A percentile compares a stretch with the other conserved stretches of the same genome.
phyloP scores from a whole-genome alignment of 495 filamentous ascomycete species.

The Evernia prunastri region DNA sequence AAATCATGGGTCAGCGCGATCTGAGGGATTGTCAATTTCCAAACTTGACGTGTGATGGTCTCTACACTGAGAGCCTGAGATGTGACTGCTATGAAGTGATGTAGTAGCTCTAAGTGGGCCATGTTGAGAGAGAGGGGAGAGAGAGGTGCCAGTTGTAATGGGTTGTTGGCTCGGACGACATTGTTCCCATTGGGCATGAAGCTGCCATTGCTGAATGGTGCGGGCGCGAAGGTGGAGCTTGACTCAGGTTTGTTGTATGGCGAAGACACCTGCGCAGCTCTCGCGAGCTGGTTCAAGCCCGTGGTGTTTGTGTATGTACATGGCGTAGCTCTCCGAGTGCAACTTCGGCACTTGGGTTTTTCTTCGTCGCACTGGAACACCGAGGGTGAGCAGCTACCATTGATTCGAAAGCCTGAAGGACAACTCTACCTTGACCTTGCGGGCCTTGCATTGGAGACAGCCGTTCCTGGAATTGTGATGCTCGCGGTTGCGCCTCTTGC shows the following conservation, averaged over 20 bases:
- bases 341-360: conserved; percentile 42
- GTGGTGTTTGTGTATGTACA: conserved; percentile 39
- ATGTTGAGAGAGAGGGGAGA: conserved; percentile 27
- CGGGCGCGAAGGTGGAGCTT: conserved; percentile 2
- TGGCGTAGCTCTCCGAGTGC: conserved; percentile 35
- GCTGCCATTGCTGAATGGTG: neutral
- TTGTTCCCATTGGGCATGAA: conserved; percentile 1
- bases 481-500: conserved; percentile 15
- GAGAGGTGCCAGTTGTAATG: conserved; percentile 15
- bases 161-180: neutral
- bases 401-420: neutral
- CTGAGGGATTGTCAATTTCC: conserved; percentile 36
- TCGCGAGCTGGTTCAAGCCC: conserved; percentile 19
- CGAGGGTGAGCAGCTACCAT: neutral
- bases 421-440: conserved; percentile 49
- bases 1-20: conserved; percentile 41
- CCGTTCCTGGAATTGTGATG: conserved; percentile 54
- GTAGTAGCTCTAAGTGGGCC: conserved; percentile 35
- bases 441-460: conserved; percentile 52
- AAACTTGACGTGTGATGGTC: conserved; percentile 29
- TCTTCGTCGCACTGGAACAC: conserved; percentile 39
- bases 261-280: conserved; percentile 22
- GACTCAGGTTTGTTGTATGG: neutral
- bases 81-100: conserved; percentile 35
- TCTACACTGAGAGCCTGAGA: conserved; percentile 28